A percentile compares a stretch with the other conserved stretches of the same genome.
These are phyloP conservation scores for Talaromyces sp. DNA, from an alignment of 2,329 filamentous ascomycete species.

Conservation along the genomic window DNA sequence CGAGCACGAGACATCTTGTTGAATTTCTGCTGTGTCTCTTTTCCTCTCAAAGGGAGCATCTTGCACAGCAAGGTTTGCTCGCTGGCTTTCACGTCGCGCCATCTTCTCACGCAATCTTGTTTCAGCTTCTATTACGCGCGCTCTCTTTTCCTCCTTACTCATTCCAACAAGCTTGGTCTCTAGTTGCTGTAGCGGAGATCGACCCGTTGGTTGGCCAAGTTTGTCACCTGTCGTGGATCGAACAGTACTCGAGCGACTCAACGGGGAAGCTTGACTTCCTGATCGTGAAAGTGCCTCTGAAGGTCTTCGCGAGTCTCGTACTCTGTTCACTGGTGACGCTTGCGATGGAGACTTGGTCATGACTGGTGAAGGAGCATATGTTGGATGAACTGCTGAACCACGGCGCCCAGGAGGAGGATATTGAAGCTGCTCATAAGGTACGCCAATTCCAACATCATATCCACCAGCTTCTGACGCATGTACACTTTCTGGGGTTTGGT, in stretches of 20 bases:
- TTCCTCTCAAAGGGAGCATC: not conserved
- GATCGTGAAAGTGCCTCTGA: conserved; percentile 15
- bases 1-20: conserved; percentile 2
- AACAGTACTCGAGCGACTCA: conserved; percentile 29
- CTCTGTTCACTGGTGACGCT: conserved; percentile 4
- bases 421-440: conserved; percentile 3
- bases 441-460: conserved; percentile 6
- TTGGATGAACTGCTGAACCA: not conserved
- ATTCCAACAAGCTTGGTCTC: conserved; percentile 87
- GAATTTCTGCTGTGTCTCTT: conserved; percentile 13
- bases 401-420: not conserved
- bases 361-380: not conserved
- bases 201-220: conserved; percentile 64
- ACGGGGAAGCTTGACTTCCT: conserved; percentile 20
- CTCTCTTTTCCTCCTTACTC: conserved; percentile 92
- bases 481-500: conserved; percentile 15
- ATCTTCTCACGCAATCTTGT: conserved; percentile 59
- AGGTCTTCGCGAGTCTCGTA: conserved; percentile 10
- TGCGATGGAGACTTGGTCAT: conserved; percentile 4
- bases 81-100: conserved; percentile 27
- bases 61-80: conserved; percentile 14
- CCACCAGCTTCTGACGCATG: not conserved
- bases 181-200: conserved; percentile 87
- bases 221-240: conserved; percentile 28
- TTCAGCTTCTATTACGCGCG: conserved; percentile 77